A percentile compares a stretch with the other conserved stretches of the same genome.
phyloP scores from a whole-genome alignment of 495 filamentous ascomycete species.

The Penicillium bialowiezense region DNA sequence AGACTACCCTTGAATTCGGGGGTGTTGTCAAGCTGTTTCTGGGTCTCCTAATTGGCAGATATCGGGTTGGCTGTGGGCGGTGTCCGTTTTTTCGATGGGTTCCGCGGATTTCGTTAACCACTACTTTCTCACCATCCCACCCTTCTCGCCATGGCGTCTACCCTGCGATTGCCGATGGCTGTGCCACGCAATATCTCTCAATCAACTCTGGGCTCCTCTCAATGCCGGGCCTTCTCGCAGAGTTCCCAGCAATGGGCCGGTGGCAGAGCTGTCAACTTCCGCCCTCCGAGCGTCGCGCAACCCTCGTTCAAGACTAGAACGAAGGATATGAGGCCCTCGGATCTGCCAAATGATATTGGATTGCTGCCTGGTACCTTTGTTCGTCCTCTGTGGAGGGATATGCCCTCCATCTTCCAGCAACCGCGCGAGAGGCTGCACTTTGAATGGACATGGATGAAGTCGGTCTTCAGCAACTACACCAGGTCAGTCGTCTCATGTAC shows the following conservation, averaged over 20 bases:
- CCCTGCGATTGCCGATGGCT: conserved; percentile 27
- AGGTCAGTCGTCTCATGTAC: conserved; percentile 38
- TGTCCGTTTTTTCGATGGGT: conserved; percentile 5
- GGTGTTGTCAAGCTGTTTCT: conserved; percentile 13
- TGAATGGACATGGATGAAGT: conserved; percentile 48
- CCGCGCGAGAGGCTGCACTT: conserved; percentile 44
- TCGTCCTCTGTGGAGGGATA: conserved; percentile 52
- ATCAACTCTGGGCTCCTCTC: conserved; percentile 14
- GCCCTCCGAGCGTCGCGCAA: conserved; percentile 25
- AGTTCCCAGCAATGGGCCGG: conserved; percentile 26
- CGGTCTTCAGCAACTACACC: conserved; percentile 32
- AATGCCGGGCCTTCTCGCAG: conserved; percentile 40
- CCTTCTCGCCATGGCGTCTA: conserved; percentile 34
- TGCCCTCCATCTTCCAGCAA: conserved; percentile 52
- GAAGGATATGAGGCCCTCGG: conserved; percentile 19
- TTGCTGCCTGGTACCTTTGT: conserved; percentile 58
- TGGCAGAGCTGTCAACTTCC: conserved; percentile 20
- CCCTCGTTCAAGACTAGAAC: conserved; percentile 39
- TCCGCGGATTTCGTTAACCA: conserved; percentile 27
- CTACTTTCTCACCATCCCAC: conserved; percentile 3
- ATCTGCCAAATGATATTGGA: conserved; percentile 52
- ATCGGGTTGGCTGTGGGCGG: conserved; percentile 2
- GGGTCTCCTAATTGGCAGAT: conserved; percentile 18
- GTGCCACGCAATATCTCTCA: conserved; percentile 12
- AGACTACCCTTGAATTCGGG: background rate